These are phyloP conservation scores for Trypanosomatidae sp. DNA, from an alignment of 208 protist species.

Conservation along the genomic window DNA sequence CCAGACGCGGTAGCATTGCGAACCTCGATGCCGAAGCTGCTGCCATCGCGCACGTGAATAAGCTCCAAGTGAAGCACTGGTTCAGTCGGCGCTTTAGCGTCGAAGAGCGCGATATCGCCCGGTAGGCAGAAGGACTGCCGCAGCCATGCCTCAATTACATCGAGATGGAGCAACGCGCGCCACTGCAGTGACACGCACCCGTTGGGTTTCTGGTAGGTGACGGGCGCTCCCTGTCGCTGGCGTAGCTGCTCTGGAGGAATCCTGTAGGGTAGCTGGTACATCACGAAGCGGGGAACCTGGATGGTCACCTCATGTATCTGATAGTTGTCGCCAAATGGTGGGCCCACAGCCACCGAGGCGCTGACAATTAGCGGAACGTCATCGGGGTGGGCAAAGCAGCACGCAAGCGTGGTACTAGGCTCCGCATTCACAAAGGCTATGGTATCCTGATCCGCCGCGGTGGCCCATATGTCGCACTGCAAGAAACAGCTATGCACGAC, in stretches of 20 bases:
- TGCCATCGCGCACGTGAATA: conserved; percentile 67
- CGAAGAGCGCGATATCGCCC: conserved; percentile 21
- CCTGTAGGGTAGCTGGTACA: conserved; percentile 54
- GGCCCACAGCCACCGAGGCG: conserved; percentile 87
- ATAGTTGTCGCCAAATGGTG: conserved; percentile 45
- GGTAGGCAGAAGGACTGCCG: conserved; percentile 52
- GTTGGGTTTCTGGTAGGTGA: conserved; percentile 24
- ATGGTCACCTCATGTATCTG: conserved; percentile 87
- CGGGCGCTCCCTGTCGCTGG: background rate
- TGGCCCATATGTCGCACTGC: conserved; percentile 43
- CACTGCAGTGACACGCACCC: conserved; percentile 57
- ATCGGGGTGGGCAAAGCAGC: conserved; percentile 54
- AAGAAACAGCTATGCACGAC: conserved; percentile 80
- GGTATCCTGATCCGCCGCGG: conserved; percentile 20
- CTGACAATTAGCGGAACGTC: conserved; percentile 54
- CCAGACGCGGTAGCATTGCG: conserved; percentile 23
- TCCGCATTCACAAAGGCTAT: conserved; percentile 17
- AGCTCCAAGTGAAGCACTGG: conserved; percentile 45
- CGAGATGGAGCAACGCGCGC: conserved; percentile 35
- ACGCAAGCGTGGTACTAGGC: conserved; percentile 47
- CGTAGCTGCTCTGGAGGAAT: conserved; percentile 5
- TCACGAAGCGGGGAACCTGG: conserved; percentile 83
- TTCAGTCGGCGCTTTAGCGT: conserved; percentile 24
- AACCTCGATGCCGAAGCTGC: conserved; percentile 49
- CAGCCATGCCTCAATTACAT: conserved; percentile 44